These are phyloP conservation scores for Alternaria dauci DNA, from an alignment of 2,329 filamentous ascomycete genomes.

Conservation along the genomic window DNA sequence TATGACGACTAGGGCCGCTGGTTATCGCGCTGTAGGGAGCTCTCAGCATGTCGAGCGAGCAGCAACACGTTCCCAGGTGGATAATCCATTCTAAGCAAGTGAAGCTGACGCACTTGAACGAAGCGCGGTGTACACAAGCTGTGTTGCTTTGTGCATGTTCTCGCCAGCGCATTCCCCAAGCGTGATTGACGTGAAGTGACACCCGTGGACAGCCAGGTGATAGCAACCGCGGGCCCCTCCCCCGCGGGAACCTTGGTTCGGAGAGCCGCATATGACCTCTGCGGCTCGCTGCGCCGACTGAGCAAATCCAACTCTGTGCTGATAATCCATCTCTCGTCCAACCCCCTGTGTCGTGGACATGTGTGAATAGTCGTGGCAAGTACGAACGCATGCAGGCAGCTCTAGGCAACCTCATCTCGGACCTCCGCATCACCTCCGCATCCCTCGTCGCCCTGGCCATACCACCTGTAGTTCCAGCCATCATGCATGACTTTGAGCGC, in stretches of 20 bases:
- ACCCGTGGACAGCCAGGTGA: conserved; percentile 12
- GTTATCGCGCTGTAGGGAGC: not conserved
- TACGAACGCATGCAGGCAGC: conserved; percentile 24
- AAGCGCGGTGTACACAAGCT: not conserved
- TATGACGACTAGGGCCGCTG: conserved; percentile 9
- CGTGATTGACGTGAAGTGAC: conserved; percentile 9
- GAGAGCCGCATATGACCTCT: conserved; percentile 20
- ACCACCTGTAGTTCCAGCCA: conserved; percentile 7
- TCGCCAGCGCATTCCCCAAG: not conserved
- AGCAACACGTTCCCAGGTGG: not conserved
- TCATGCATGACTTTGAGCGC: conserved; percentile 76
- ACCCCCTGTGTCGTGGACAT: not conserved
- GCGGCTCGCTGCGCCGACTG: conserved; percentile 5
- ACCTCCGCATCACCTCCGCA: conserved; percentile 27
- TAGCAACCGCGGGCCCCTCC: conserved; percentile 7
- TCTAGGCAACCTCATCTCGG: conserved; percentile 20
- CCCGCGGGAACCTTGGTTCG: conserved; percentile 13
- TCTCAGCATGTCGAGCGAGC: not conserved
- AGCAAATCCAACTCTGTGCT: not conserved
- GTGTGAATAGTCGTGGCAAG: conserved; percentile 1
- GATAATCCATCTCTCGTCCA: not conserved
- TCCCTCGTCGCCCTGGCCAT: conserved; percentile 15
- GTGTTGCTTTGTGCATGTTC: not conserved
- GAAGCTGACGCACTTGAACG: not conserved
- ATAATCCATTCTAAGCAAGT: not conserved